Evolutionary conservation across 1,284 basidiomycete species (phyloP).

Genomic region (Fistulinella staudtii): DNA sequence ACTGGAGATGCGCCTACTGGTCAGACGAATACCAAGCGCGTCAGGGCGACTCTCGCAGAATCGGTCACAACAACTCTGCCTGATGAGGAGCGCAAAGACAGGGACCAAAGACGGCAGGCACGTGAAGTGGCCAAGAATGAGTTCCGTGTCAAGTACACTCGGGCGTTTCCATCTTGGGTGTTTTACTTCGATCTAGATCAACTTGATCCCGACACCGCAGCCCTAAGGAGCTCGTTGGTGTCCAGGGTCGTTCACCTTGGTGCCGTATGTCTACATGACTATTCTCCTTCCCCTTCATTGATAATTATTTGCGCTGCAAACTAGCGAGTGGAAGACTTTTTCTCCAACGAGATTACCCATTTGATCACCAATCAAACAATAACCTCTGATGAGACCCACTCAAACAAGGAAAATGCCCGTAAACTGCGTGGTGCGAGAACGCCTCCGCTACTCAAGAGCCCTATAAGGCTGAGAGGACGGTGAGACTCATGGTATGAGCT

Average conservation of each 20-base stretch:
- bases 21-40: slow-evolving; percentile 32
- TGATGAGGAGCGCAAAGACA: slow-evolving; percentile 38
- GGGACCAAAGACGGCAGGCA: slow-evolving; percentile 42
- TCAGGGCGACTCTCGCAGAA: slow-evolving; percentile 26
- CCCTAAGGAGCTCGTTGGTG: slow-evolving; percentile 47
- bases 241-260: slow-evolving; percentile 63
- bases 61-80: slow-evolving; percentile 12
- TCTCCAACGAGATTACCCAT: slow-evolving; percentile 82
- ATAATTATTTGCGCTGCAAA: slow-evolving; percentile 4
- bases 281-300: not conserved
- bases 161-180: slow-evolving; percentile 77
- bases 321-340: slow-evolving; percentile 81
- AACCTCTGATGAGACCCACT: slow-evolving; percentile 34
- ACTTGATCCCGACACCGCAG: slow-evolving; percentile 45
- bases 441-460: slow-evolving; percentile 50
- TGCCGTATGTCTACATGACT: slow-evolving; percentile 56
- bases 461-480: slow-evolving; percentile 58
- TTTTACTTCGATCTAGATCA: slow-evolving; percentile 84
- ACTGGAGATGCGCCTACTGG: slow-evolving; percentile 29
- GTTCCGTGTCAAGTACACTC: slow-evolving; percentile 81
- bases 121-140: slow-evolving; percentile 63
- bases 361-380: slow-evolving; percentile 68
- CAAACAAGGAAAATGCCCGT: slow-evolving; percentile 64
- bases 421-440: slow-evolving; percentile 28
- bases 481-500: slow-evolving; percentile 31